Evolutionary conservation across 352 stramenopile genomes (phyloP).

Genomic region (Globisporangium okanoganense): DNA sequence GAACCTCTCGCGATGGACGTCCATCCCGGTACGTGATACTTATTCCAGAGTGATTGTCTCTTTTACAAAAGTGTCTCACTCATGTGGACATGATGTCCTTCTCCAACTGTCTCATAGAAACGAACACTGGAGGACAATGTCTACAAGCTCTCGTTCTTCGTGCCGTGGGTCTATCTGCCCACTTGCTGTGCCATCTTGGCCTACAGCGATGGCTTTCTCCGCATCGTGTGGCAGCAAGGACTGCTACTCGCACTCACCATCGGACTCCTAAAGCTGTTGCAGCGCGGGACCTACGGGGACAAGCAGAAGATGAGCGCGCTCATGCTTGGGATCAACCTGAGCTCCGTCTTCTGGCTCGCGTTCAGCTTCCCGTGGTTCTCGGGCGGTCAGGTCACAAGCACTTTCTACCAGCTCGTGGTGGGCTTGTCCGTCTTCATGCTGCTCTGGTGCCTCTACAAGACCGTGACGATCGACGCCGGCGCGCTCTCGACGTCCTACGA

Average conservation of each 20-base stretch:
- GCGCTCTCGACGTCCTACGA: conserved; percentile 60
- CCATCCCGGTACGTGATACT: conserved; percentile 28
- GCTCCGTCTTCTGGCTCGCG: conserved; percentile 64
- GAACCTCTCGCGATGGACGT: conserved; percentile 30
- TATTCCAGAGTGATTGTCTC: neutral
- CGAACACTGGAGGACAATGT: conserved; percentile 54
- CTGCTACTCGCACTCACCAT: conserved; percentile 31
- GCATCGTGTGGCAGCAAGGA: conserved; percentile 35
- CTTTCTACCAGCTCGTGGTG: conserved; percentile 22
- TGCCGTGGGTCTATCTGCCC: conserved; percentile 66
- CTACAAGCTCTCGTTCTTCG: conserved; percentile 71
- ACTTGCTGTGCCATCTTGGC: conserved; percentile 34
- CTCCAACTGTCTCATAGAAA: conserved; percentile 27
- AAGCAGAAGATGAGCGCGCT: conserved; percentile 70
- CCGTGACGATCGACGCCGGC: conserved; percentile 46
- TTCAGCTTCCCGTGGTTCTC: conserved; percentile 34
- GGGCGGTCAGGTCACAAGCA: conserved; percentile 21
- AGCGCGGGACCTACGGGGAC: conserved; percentile 62
- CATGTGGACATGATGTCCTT: neutral
- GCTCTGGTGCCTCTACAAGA: conserved; percentile 53
- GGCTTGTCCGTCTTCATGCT: conserved; percentile 31
- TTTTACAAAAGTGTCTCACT: neutral
- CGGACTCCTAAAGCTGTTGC: conserved; percentile 45
- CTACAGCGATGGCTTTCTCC: conserved; percentile 25
- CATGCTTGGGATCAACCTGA: conserved; percentile 75